These are phyloP conservation scores for Rhododendron kiyosumense DNA, from an alignment of 148 eudicot species.

Conservation along the genomic window DNA sequence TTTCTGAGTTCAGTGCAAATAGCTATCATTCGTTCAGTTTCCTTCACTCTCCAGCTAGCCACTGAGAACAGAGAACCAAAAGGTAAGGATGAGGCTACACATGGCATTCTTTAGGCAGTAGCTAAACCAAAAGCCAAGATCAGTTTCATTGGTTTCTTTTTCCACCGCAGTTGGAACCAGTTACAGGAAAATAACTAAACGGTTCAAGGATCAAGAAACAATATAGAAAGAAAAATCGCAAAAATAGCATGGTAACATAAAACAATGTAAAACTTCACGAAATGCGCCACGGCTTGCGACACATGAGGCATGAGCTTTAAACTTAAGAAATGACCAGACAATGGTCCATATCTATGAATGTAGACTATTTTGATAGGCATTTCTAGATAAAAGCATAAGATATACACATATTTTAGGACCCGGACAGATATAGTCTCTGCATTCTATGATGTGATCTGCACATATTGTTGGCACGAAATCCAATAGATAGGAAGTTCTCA, in stretches of 20 bases:
- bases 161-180: background rate
- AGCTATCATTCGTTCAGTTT: slow-evolving; percentile 98
- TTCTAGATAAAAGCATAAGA: background rate
- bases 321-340: background rate
- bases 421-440: background rate
- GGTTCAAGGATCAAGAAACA: background rate
- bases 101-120: background rate
- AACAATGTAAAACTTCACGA: background rate
- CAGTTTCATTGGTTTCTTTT: background rate
- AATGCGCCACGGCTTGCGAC: background rate
- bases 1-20: slow-evolving; percentile 98
- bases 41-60: slow-evolving; percentile 99
- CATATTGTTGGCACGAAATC: background rate
- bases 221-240: background rate
- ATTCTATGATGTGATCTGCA: background rate
- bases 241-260: background rate
- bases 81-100: background rate
- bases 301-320: background rate
- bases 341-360: background rate
- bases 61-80: slow-evolving; percentile 36
- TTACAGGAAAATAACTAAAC: background rate
- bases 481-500: background rate
- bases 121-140: background rate
- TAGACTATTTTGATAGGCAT: background rate
- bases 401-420: background rate